Conservation (phyloP, 495 filamentous ascomycete species). For the Cercophora newfieldiana region DNA sequence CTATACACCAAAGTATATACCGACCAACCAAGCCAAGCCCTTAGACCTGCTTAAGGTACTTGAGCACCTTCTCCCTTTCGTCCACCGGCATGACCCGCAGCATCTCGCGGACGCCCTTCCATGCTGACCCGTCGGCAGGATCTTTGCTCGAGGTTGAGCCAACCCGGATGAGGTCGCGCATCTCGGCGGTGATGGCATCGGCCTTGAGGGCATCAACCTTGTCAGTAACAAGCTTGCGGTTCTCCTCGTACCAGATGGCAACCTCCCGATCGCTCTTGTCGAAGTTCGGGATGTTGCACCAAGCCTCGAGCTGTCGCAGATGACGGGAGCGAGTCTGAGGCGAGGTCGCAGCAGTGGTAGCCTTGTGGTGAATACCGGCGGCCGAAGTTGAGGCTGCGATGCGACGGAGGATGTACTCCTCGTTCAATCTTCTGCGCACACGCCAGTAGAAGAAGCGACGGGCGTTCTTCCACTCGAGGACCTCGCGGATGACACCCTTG, state of each 20-base stretch:
- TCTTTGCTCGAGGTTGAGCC: conserved; percentile 45
- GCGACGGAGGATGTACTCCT: conserved; percentile 91
- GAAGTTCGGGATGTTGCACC: conserved; percentile 73
- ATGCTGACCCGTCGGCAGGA: conserved; percentile 62
- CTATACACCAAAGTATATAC: neutral
- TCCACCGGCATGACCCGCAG: conserved; percentile 80
- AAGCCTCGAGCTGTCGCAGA: conserved; percentile 70
- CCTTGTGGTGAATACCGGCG: conserved; percentile 30
- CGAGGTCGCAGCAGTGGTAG: conserved; percentile 43
- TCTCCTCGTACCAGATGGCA: conserved; percentile 96
- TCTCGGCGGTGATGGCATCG: conserved; percentile 74
- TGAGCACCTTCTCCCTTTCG: conserved; percentile 84
- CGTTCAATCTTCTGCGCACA: conserved; percentile 91
- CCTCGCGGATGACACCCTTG: conserved; percentile 86
- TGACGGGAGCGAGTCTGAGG: conserved; percentile 58
- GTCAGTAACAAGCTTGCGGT: conserved; percentile 72
- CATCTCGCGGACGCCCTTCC: conserved; percentile 85
- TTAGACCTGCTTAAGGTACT: conserved; percentile 56
- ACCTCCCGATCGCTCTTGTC: conserved; percentile 77
- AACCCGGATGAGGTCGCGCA: conserved; percentile 70
- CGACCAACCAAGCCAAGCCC: neutral
- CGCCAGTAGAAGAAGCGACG: conserved; percentile 99
- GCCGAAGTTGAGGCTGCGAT: conserved; percentile 60
- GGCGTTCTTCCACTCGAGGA: conserved; percentile 82
- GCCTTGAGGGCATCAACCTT: conserved; percentile 80